Evolutionary conservation across 176 grass and related monocot genomes (phyloP).

Genomic region (Pharus latifolius): DNA sequence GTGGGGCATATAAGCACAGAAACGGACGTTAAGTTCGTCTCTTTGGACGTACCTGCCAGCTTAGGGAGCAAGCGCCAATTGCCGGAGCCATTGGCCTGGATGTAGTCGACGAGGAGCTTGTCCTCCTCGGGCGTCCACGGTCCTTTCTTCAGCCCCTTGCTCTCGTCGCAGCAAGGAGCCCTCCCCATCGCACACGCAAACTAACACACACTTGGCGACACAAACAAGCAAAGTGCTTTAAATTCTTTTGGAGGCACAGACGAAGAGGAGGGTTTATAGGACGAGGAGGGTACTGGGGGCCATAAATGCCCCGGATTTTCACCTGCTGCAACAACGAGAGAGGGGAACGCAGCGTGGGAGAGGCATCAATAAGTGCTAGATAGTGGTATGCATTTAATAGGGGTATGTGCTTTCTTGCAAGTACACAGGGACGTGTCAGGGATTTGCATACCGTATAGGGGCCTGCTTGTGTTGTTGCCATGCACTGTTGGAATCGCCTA

Average conservation of each 20-base stretch:
- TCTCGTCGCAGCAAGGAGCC: constrained; percentile 90
- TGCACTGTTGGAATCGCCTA: no score
- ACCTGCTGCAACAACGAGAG: constrained; percentile 27
- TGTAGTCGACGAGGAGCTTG: constrained; percentile 81
- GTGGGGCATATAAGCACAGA: not conserved
- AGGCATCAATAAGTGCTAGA: not conserved
- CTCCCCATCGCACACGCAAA: constrained; percentile 42
- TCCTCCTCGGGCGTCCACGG: constrained; percentile 96
- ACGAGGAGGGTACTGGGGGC: constrained; percentile 25
- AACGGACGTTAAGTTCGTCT: no score
- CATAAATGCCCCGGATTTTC: constrained; percentile 70
- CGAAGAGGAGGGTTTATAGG: constrained; percentile 43
- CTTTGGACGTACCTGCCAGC: constrained; percentile 69
- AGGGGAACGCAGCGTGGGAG: no score
- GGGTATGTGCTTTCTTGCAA: constrained; percentile 27
- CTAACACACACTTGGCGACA: not conserved
- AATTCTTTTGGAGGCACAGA: no score
- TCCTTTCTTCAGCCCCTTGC: constrained; percentile 89
- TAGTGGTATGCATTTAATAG: constrained; percentile 22
- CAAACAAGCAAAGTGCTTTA: not conserved
- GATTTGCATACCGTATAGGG: constrained; percentile 31
- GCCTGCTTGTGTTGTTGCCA: constrained; percentile 25
- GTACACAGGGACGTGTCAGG: constrained; percentile 4
- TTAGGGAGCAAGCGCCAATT: constrained; percentile 90
- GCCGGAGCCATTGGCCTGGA: constrained; percentile 71